Evolutionary conservation across 441 rosid genomes (phyloP).

Genomic region (Populus tomentosa): DNA sequence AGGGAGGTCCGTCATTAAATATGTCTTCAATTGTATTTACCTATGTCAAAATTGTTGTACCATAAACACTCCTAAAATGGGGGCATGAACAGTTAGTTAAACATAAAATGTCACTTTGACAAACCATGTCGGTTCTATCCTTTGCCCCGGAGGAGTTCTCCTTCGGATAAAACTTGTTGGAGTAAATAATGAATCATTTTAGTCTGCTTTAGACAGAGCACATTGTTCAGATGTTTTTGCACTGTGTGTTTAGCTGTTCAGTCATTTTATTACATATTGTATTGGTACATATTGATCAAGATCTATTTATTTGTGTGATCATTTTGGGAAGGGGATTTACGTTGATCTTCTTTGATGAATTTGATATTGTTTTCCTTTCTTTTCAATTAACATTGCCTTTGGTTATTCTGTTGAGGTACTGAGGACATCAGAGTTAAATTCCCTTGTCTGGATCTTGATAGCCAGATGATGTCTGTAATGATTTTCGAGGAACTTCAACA

Average conservation of each 20-base stretch:
- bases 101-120: constrained; percentile 5
- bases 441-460: not conserved
- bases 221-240: not conserved
- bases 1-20: constrained; percentile 15
- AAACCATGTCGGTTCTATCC: not conserved
- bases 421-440: not conserved
- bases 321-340: not conserved
- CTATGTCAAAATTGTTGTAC: constrained; percentile 24
- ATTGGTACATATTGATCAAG: not conserved
- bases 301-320: not conserved
- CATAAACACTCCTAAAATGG: constrained; percentile 31
- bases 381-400: not conserved
- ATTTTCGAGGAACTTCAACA: no score
- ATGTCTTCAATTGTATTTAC: constrained; percentile 19
- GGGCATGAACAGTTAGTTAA: not conserved
- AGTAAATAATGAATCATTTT: not conserved
- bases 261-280: not conserved
- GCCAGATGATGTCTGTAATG: not conserved
- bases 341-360: not conserved
- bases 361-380: not conserved
- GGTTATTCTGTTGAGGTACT: not conserved
- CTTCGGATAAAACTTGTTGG: not conserved
- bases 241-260: not conserved
- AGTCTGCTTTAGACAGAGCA: not conserved
- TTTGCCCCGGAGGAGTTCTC: not conserved